These are phyloP conservation scores for Xylaria longipes DNA, from an alignment of 495 filamentous ascomycete genomes.

Conservation along the genomic window DNA sequence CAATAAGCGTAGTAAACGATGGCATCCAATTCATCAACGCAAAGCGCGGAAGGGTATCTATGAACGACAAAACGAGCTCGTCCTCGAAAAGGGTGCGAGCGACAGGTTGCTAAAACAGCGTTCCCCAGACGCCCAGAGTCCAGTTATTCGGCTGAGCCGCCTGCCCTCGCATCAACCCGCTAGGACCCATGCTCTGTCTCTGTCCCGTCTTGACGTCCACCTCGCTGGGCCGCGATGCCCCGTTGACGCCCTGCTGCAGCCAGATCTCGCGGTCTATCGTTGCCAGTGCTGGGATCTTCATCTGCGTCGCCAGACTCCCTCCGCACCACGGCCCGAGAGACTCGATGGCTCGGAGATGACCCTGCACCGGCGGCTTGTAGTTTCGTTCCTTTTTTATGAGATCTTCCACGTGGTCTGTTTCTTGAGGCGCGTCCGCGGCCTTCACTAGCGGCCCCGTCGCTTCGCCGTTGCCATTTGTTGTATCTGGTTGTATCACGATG, in stretches of 20 bases:
- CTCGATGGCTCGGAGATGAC: slow-evolving; percentile 75
- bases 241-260: slow-evolving; percentile 75
- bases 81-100: neutral
- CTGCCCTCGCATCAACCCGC: slow-evolving; percentile 55
- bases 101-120: slow-evolving; percentile 31
- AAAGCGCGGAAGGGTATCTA: slow-evolving; percentile 31
- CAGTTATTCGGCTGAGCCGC: slow-evolving; percentile 69
- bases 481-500: slow-evolving; percentile 20
- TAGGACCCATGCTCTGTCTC: slow-evolving; percentile 66
- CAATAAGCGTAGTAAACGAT: neutral
- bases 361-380: slow-evolving; percentile 56
- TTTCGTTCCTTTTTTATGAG: slow-evolving; percentile 60
- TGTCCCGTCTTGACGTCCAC: slow-evolving; percentile 59
- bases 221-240: slow-evolving; percentile 70
- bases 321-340: slow-evolving; percentile 90
- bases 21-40: slow-evolving; percentile 14
- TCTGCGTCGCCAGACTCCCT: slow-evolving; percentile 76
- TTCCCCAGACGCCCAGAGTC: slow-evolving; percentile 81
- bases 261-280: slow-evolving; percentile 88
- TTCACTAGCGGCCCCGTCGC: slow-evolving; percentile 32
- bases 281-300: slow-evolving; percentile 79
- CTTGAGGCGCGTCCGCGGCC: slow-evolving; percentile 54
- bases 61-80: slow-evolving; percentile 25
- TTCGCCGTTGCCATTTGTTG: slow-evolving; percentile 30
- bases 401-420: slow-evolving; percentile 69